A percentile compares a stretch with the other conserved stretches of the same genome.
Evolutionary conservation across 108 stramenopile genomes (phyloP).

Genomic region (Pseudonitzschia multiseries): DNA sequence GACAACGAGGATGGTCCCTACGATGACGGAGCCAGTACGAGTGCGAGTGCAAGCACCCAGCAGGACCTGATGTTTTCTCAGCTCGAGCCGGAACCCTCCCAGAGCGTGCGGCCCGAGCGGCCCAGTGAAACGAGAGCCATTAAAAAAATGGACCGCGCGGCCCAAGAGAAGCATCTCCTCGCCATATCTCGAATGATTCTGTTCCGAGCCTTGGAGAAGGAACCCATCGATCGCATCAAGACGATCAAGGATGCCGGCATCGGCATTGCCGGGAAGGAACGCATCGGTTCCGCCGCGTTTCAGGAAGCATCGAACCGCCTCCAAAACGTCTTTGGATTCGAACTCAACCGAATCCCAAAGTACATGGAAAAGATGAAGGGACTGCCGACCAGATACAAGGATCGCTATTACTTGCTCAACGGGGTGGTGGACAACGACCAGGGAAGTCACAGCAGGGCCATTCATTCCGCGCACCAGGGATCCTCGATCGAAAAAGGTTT

Average conservation of each 20-base stretch:
- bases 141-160: conserved; percentile 42
- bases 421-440: conserved; percentile 46
- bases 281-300: conserved; percentile 52
- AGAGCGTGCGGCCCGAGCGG: conserved; percentile 48
- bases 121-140: conserved; percentile 53
- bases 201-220: conserved; percentile 74
- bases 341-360: conserved; percentile 49
- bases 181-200: conserved; percentile 63
- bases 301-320: conserved; percentile 61
- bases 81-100: conserved; percentile 61
- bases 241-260: conserved; percentile 66
- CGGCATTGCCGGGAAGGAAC: conserved; percentile 32
- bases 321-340: conserved; percentile 76
- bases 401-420: conserved; percentile 76
- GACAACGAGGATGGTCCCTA: conserved; percentile 27
- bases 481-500: conserved; percentile 67
- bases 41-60: conserved; percentile 11
- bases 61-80: conserved; percentile 53
- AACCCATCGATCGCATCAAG: conserved; percentile 76
- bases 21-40: conserved; percentile 6
- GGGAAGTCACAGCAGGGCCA: conserved; percentile 60
- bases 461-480: conserved; percentile 58
- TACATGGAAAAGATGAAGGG: conserved; percentile 57
- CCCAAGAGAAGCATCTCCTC: conserved; percentile 55
- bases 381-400: conserved; percentile 59